Base-by-base conservation (phyloP, 768 basidiomycete genomes). In the Mycena belliarum region DNA sequence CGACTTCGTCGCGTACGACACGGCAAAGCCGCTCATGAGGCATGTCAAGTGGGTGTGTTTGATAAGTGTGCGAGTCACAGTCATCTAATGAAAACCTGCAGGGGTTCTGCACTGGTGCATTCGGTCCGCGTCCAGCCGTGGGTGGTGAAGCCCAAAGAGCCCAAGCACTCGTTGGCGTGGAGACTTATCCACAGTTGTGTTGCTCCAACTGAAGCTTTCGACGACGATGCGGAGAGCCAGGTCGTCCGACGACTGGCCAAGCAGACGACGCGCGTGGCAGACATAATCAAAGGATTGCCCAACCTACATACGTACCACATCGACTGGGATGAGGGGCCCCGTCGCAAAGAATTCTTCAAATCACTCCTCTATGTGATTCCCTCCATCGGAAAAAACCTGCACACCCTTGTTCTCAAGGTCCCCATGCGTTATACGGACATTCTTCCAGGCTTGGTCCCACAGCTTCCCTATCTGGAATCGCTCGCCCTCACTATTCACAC, bases 71-170 rank as follows among this genome's bases (percentile, higher is more conserved):
- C 12, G 12, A 14, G 16, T 15, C 7, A n/a, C n/a, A n/a, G n/a
- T n/a, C n/a, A n/a, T 35, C 16, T 23, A 33, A 35, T 9, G 10
- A 25, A 38, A 50, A 32, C 51, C 23, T 38, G 23, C 50, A 73
- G 72, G 42, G 63, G 73, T 23, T 63, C 69, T 15, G 48, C 57
- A 7, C 60, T 70, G 33, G 76, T 79, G 21, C 73, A 68, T 38
- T 63, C 69, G 28, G 65, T 80, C 54, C 65, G 58, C 23, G 69
- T 81, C 32, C 63, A 69, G 43, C 79, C 79, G 24, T 80, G 78
- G 79, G 65, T 72, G 23, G 71, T 79, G 15, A 68, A 72, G 69
- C 1, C 68, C 65, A 46, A 68, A 68, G 41, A 72, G 71, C 44
- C 49, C 18, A 50, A 43, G 45, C n/a, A 68, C 65, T 28, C 68